Percentiles rank a stretch among this genome's conserved stretches.
Conservation (phyloP, 208 protist species). For the Acanthamoeba quina region DNA sequence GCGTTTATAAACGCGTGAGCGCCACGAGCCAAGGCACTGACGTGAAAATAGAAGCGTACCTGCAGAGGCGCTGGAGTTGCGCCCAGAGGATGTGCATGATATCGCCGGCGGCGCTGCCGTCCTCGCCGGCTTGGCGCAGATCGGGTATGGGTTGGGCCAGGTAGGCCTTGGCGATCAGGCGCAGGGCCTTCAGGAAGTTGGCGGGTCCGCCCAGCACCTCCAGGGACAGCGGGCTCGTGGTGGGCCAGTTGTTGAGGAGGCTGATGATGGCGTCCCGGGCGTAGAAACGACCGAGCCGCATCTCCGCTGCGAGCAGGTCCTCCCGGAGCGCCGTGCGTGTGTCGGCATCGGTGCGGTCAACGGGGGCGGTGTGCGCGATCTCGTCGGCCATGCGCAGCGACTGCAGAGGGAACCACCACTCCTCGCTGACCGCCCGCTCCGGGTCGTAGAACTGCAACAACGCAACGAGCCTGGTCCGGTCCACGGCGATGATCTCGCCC, state of each 20-base stretch:
- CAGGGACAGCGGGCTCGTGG: conserved; percentile 36
- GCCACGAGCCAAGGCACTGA: not conserved
- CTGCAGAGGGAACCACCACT: conserved; percentile 63
- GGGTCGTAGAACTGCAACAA: conserved; percentile 60
- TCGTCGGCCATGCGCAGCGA: conserved; percentile 38
- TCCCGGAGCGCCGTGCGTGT: not conserved
- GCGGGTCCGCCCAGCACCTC: not conserved
- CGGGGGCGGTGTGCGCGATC: not conserved
- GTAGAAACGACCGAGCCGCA: conserved; percentile 43
- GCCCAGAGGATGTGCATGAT: conserved; percentile 42
- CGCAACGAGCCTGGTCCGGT: conserved; percentile 29
- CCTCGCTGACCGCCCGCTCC: conserved; percentile 50
- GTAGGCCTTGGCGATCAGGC: conserved; percentile 40
- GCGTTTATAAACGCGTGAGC: not conserved
- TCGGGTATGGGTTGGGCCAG: conserved; percentile 49
- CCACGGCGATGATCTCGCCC: conserved; percentile 28
- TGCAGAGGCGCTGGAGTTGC: conserved; percentile 17
- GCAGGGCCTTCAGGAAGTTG: conserved; percentile 52
- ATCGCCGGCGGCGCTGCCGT: not conserved
- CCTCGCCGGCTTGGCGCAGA: not conserved
- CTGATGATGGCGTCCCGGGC: conserved; percentile 52
- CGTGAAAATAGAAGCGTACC: not conserved
- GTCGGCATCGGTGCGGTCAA: not conserved
- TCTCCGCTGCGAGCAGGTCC: not conserved
- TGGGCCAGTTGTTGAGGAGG: conserved; percentile 53